phyloP scores from a whole-genome alignment of 352 stramenopile species.

The Phytophthora constricta region DNA sequence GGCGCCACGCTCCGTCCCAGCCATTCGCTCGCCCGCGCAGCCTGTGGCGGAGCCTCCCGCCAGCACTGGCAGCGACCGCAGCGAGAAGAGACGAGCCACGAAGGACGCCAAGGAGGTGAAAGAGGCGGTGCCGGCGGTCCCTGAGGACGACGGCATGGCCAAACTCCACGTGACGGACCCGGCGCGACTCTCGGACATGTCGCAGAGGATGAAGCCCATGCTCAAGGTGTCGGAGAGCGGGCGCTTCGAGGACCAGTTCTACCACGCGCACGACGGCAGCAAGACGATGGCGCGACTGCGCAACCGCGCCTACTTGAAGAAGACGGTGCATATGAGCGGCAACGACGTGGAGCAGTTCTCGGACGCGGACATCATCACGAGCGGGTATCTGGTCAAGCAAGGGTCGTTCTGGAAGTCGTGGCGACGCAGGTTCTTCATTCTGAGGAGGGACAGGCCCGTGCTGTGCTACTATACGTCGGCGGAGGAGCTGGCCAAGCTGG shows the following conservation, averaged over 20 bases:
- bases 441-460: slow-evolving; percentile 74
- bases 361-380: slow-evolving; percentile 81
- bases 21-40: slow-evolving; percentile 7
- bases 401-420: slow-evolving; percentile 91
- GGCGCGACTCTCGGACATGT: slow-evolving; percentile 30
- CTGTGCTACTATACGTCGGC: slow-evolving; percentile 85
- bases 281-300: slow-evolving; percentile 83
- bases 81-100: slow-evolving; percentile 4
- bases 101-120: slow-evolving; percentile 18
- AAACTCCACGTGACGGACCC: slow-evolving; percentile 29
- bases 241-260: slow-evolving; percentile 88
- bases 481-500: slow-evolving; percentile 80
- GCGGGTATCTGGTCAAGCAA: slow-evolving; percentile 84
- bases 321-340: slow-evolving; percentile 74
- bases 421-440: slow-evolving; percentile 83
- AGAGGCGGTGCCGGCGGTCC: slow-evolving; percentile 24
- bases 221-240: slow-evolving; percentile 84
- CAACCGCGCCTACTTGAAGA: slow-evolving; percentile 77
- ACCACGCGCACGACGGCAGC: slow-evolving; percentile 81
- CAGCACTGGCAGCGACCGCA: neutral
- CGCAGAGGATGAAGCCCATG: slow-evolving; percentile 56
- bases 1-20: slow-evolving; percentile 11
- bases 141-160: slow-evolving; percentile 24
- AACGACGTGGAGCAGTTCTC: slow-evolving; percentile 89
- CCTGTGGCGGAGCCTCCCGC: slow-evolving; percentile 14